Evolutionary conservation across 768 basidiomycete genomes (phyloP), one percentile per base, ranked within the genome.

Genomic region (Xerocomus spinulosus): DNA sequence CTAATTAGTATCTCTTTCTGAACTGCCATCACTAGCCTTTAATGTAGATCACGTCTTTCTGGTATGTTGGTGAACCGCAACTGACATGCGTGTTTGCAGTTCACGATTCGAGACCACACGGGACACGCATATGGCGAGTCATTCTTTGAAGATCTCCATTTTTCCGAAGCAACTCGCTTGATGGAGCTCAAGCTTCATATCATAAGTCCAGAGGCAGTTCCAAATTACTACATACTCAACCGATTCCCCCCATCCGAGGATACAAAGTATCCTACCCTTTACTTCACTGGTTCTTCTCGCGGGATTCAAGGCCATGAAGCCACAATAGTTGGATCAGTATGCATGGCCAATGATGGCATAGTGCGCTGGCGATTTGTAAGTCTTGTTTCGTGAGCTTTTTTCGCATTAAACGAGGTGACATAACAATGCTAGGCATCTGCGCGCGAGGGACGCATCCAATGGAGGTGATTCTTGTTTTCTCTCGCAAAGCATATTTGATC

Each of bases 81-180:
- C 25, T 50, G 21, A 60, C 35, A 15, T 7, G 8, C 30, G 9
- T 5, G 13, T 44, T 50, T 48, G 14, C 34, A 65, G 52, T 35
- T 44, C 46, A 45, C 41, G 7, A 24, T 33, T 34, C 64, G 59
- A 54, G 42, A 66, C 61, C 52, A 65, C 63, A 9, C 18, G 13
- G 40, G 20, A 1, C 56, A 53, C 20, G 54, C 55, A 1, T 61
- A 54, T 35, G 54, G 57, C 33, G 46, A 46, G 15, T 61, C 69
- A 7, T 75, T 79, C 56, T 84, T 86, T 60, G 74, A 73, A 18
- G 61, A 79, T 46, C 62, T 68, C 17, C 67, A 71, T 4, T 83
- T 86, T 57, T 73, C 76, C 32, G 86, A 88, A 59, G 83, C 82
- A 4, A 80, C 79, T 7, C 77, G 82, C 14, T 71, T 85, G 33